Evolutionary conservation across 2,329 filamentous ascomycete species (phyloP), one percentile per base, ranked within the genome.

Genomic region (Pestalotiopsis sp.): DNA sequence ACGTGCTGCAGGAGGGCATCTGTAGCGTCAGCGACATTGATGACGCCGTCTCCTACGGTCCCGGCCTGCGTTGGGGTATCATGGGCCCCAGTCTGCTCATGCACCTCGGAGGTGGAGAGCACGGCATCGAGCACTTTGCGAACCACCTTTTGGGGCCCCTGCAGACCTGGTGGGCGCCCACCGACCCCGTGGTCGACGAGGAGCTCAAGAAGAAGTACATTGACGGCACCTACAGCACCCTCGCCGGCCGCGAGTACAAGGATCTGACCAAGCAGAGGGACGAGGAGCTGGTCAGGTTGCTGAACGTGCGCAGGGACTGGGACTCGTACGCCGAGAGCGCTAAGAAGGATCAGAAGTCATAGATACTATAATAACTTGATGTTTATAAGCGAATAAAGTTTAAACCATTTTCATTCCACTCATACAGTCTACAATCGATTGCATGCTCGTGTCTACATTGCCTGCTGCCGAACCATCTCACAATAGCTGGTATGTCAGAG

Each of bases 161-260:
- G 49, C 70, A 72, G 69, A 71, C 61, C 65, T 74, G 72, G 72
- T 74, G 70, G 20, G 72, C 72, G 31, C 69, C 67, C 9, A 61
- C 39, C 49, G 72, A 73, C 36, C 72, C 72, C 13, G 72, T 71
- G 4, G 66, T 73, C 5, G 68, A 73, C 58, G 72, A 73, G 12
- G 72, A 41, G 17, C 61, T 73, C 20, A 71, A 68, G 61, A 61
- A 62, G 66, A 72, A 72, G 66, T 72, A 69, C 69, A 71, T 74
- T 17, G 69, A 71, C 14, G 71, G 69, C 9, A 71, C 71, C 4
- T 20, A 69, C 41, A 61, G 68, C 25, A 65, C 66, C 66, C 68
- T 73, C 3, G 65, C 59, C 7, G 71, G 68, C 3, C 27, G 71
- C 7, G 65, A 67, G 12, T 72, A 65, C 66, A 63, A 65, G 59